phyloP scores from a whole-genome alignment of 495 filamentous ascomycete genomes.

The Friedmanniomyces simplex region DNA sequence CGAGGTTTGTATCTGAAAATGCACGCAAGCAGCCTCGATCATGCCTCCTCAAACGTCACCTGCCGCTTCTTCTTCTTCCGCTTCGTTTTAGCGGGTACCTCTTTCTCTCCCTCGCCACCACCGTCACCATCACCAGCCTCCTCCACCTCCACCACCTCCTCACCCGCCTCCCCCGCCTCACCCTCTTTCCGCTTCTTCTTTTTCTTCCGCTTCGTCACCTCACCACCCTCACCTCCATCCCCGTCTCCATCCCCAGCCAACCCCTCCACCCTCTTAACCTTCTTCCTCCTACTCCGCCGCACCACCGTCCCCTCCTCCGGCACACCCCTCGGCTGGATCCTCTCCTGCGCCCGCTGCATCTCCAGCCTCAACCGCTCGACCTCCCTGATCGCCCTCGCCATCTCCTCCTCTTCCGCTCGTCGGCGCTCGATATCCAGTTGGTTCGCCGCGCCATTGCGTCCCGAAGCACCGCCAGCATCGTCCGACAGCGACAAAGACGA shows the following conservation, averaged over 20 bases:
- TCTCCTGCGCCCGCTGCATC: constrained; percentile 85
- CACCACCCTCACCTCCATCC: constrained; percentile 3
- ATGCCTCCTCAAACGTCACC: constrained; percentile 19
- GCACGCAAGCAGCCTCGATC: not conserved
- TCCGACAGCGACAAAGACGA: constrained; percentile 52
- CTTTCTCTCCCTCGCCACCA: not conserved
- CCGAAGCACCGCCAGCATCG: constrained; percentile 18
- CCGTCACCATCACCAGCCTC: constrained; percentile 1
- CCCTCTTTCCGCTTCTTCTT: constrained; percentile 22
- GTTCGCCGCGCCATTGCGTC: constrained; percentile 6
- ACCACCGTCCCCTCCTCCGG: constrained; percentile 63
- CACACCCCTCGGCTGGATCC: constrained; percentile 58
- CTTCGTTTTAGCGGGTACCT: constrained; percentile 15
- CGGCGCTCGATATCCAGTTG: constrained; percentile 42
- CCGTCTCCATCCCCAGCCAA: constrained; percentile 1
- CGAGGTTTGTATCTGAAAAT: too few relatives aligned
- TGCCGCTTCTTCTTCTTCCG: constrained; percentile 25
- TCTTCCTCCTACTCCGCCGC: constrained; percentile 68
- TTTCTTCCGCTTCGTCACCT: constrained; percentile 42
- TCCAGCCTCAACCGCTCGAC: constrained; percentile 74
- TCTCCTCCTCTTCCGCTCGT: constrained; percentile 64
- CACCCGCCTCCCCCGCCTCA: not conserved
- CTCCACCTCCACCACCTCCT: constrained; percentile 3
- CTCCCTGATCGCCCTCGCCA: constrained; percentile 72
- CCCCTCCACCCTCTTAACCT: constrained; percentile 31